Conservation (phyloP, 2,329 filamentous ascomycete genomes). For the Ophiostoma himal-ulmi region DNA sequence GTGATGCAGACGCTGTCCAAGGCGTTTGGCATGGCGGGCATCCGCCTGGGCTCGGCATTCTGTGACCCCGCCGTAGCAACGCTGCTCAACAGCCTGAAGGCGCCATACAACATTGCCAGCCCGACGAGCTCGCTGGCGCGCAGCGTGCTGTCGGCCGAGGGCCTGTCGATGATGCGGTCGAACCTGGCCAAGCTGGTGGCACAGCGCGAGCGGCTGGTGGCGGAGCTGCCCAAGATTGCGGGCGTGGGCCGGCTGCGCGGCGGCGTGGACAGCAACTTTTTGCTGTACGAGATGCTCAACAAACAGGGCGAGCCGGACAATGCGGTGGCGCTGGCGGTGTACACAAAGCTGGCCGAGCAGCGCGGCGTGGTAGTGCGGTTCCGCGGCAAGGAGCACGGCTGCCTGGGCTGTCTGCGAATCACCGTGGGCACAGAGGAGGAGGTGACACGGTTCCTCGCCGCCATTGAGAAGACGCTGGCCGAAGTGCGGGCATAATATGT, state of each 20-base stretch:
- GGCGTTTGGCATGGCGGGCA: conserved; percentile 91
- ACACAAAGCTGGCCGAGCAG: conserved; percentile 76
- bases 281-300: conserved; percentile 84
- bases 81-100: conserved; percentile 87
- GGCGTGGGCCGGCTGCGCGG: conserved; percentile 79
- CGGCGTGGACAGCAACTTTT: conserved; percentile 76
- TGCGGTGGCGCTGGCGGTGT: conserved; percentile 67
- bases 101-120: conserved; percentile 90
- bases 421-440: conserved; percentile 88
- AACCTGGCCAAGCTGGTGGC: conserved; percentile 64
- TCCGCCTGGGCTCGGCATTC: conserved; percentile 83
- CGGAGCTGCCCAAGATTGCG: conserved; percentile 64
- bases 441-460: conserved; percentile 68
- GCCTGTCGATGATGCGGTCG: conserved; percentile 64
- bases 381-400: conserved; percentile 86
- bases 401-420: conserved; percentile 79
- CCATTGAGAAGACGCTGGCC: conserved; percentile 50
- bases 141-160: conserved; percentile 61
- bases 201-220: conserved; percentile 71
- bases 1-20: conserved; percentile 99
- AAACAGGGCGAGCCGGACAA: conserved; percentile 70
- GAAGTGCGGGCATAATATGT: conserved; percentile 37
- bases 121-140: conserved; percentile 77
- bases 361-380: conserved; percentile 91
- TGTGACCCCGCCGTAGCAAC: conserved; percentile 65